Percentiles rank a stretch among this genome's conserved stretches.
Conservation (phyloP, 352 stramenopile genomes). For the Globisporangium alternatum region DNA sequence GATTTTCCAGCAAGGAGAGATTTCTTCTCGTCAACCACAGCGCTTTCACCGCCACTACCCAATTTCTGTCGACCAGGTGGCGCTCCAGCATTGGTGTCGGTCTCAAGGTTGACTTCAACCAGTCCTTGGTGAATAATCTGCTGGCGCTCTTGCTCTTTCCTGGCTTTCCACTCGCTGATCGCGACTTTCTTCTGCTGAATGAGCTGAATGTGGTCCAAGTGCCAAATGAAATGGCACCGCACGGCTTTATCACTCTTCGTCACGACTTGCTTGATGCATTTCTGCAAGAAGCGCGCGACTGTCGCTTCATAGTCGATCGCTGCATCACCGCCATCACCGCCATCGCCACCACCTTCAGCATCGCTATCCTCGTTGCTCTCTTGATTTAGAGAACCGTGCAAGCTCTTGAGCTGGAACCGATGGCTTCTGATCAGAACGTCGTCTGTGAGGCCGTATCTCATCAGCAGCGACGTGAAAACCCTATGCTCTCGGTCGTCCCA, state of each 20-base stretch:
- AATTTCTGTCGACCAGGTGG: not conserved
- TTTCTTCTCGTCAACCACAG: conserved; percentile 8
- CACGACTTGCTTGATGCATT: conserved; percentile 48
- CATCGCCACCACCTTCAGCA: not conserved
- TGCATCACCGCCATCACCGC: not conserved
- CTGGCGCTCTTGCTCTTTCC: conserved; percentile 45
- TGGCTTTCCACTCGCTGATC: conserved; percentile 52
- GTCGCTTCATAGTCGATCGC: conserved; percentile 37
- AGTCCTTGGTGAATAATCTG: conserved; percentile 44
- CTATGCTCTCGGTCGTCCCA: conserved; percentile 62
- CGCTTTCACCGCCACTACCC: not conserved
- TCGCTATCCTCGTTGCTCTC: conserved; percentile 16
- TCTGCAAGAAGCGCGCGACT: conserved; percentile 46
- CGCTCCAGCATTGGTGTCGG: not conserved
- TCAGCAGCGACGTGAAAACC: conserved; percentile 37
- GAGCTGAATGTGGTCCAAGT: conserved; percentile 47
- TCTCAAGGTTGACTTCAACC: conserved; percentile 12
- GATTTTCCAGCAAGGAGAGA: conserved; percentile 17
- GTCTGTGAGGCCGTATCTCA: conserved; percentile 47
- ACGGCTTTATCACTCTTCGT: conserved; percentile 53
- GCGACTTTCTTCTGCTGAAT: conserved; percentile 58
- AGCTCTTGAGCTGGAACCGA: conserved; percentile 4
- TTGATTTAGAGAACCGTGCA: conserved; percentile 10
- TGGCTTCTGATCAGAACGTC: conserved; percentile 34
- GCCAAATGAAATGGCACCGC: conserved; percentile 69